Base-by-base conservation (phyloP, 2,329 filamentous ascomycete species). In the Neonectria punicea region DNA sequence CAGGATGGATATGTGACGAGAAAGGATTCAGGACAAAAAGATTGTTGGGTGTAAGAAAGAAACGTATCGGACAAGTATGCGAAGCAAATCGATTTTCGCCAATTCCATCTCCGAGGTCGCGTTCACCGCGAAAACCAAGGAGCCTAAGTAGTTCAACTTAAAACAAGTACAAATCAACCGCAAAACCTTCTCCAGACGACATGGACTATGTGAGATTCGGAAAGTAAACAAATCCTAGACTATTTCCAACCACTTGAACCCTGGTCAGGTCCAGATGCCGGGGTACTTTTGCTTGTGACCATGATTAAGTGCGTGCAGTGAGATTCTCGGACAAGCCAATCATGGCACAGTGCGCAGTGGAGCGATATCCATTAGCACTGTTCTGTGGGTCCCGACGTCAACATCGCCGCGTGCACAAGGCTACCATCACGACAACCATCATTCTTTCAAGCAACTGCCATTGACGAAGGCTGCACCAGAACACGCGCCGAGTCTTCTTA, bases 351-450 rank as follows among this genome's bases (percentile, higher is more conserved):
- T 64, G 58, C 39, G 25, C 4, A 8, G 14, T 13, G 22, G 34
- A 10, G 14, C n/a, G 2, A 10, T 16, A 14, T 39, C 28, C 10
- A 18, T n/a, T 2, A 47, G 10, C 56, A 73, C 65, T 70, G 70
- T 72, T 18, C 46, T 53, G 67, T 62, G 60, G 62, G 64, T 63
- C 67, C 41, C 53, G 60, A 66, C 67, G 60, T 69, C 64, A 68
- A 67, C 66, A 56, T 50, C 47, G 50, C 64, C 53, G 55, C 65
- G 58, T 70, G 63, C 62, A 67, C 66, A 60, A 66, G 56, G 67
- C 69, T 67, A 66, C 65, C 58, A 65, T 55, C 56, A 50, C 66
- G 55, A 54, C 32, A 59, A 47, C 61, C 44, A 53, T 61, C 63
- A 67, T 61, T 61, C 53, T 41, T 57, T 60, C 61, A 57, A 57